These are phyloP conservation scores for Lonicera japonica DNA, from an alignment of 129 eudicot genomes.

Conservation along the genomic window DNA sequence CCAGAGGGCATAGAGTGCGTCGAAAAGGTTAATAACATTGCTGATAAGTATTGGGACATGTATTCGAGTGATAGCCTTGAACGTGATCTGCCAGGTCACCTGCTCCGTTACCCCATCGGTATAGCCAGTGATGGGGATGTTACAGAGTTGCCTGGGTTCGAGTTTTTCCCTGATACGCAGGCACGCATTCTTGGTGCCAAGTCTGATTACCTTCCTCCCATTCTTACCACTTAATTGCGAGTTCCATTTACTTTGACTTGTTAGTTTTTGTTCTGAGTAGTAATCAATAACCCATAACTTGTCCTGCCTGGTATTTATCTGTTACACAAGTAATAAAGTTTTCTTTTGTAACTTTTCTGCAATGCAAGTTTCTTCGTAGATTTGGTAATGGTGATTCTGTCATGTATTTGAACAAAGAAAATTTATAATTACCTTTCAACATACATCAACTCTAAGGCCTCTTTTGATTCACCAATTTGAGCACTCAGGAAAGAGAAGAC, in stretches of 20 bases:
- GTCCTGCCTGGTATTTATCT: neutral
- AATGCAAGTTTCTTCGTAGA: too few relatives aligned
- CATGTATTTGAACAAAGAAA: too few relatives aligned
- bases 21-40: conserved; percentile 45
- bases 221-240: conserved; percentile 52
- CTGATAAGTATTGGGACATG: conserved; percentile 72
- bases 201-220: conserved; percentile 70
- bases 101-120: conserved; percentile 69
- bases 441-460: too few relatives aligned
- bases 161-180: conserved; percentile 69
- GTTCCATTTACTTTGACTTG: neutral
- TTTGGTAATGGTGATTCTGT: too few relatives aligned
- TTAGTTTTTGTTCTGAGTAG: too few relatives aligned
- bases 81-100: conserved; percentile 70
- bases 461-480: too few relatives aligned
- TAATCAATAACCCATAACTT: neutral
- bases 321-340: too few relatives aligned
- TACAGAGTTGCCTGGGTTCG: conserved; percentile 58
- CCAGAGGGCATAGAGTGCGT: conserved; percentile 58
- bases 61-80: conserved; percentile 51
- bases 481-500: too few relatives aligned
- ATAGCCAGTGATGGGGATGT: conserved; percentile 43
- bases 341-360: neutral
- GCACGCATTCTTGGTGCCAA: conserved; percentile 63
- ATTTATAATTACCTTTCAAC: too few relatives aligned